Conservation (phyloP, 2,329 filamentous ascomycete genomes). For the Cadophora malorum region DNA sequence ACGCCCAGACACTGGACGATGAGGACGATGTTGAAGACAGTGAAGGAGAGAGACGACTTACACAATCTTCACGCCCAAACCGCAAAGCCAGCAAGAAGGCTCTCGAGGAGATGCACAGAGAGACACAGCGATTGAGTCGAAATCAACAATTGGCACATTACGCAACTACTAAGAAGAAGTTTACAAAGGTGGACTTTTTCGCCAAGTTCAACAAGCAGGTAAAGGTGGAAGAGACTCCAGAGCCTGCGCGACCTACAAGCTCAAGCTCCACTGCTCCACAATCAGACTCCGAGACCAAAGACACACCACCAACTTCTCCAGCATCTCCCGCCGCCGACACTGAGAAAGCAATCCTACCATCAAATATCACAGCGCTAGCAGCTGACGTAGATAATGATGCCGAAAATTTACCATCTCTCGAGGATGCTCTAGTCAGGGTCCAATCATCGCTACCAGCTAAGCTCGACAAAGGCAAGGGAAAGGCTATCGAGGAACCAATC, state of each 20-base stretch:
- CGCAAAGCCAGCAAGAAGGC: constrained; percentile 95
- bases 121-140: constrained; percentile 88
- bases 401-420: constrained; percentile 31
- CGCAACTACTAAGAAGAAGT: constrained; percentile 89
- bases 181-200: constrained; percentile 82
- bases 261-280: constrained; percentile 58
- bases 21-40: constrained; percentile 65
- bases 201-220: constrained; percentile 79
- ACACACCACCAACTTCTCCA: constrained; percentile 77
- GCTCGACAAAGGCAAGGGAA: constrained; percentile 66
- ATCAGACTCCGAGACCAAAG: constrained; percentile 60
- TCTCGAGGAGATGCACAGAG: constrained; percentile 90
- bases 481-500: constrained; percentile 51
- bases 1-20: constrained; percentile 58
- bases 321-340: constrained; percentile 45
- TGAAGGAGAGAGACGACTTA: constrained; percentile 68
- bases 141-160: constrained; percentile 93
- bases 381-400: background rate
- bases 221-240: constrained; percentile 40
- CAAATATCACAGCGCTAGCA: background rate
- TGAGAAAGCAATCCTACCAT: constrained; percentile 42
- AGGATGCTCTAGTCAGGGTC: constrained; percentile 31
- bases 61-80: constrained; percentile 71
- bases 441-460: constrained; percentile 35
- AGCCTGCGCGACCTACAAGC: constrained; percentile 52